phyloP scores from a whole-genome alignment of 2,329 filamentous ascomycete genomes.

The Plectosphaerella cucumerina region DNA sequence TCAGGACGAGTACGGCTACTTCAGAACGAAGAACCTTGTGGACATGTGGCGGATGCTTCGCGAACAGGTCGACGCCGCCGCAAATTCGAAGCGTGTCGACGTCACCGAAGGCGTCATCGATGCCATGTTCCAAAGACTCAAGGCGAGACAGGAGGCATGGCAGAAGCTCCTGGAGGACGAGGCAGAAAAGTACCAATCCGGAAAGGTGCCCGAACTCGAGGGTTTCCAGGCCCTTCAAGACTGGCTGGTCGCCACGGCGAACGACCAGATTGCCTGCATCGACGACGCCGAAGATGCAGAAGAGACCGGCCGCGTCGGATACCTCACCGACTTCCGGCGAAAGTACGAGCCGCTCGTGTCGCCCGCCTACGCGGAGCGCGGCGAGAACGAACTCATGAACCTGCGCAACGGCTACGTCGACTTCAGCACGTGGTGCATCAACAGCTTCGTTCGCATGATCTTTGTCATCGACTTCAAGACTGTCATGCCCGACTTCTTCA shows the following conservation, averaged over 20 bases:
- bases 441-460: conserved; percentile 79
- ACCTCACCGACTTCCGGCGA: conserved; percentile 80
- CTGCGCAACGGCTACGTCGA: conserved; percentile 93
- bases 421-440: conserved; percentile 88
- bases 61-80: conserved; percentile 84
- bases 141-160: conserved; percentile 79
- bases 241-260: conserved; percentile 94
- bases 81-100: conserved; percentile 79
- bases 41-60: conserved; percentile 98
- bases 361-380: conserved; percentile 72
- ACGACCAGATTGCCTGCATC: conserved; percentile 97
- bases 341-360: conserved; percentile 80
- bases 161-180: conserved; percentile 87
- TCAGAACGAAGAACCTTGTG: conserved; percentile 85
- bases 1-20: conserved; percentile 82
- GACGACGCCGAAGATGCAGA: conserved; percentile 80
- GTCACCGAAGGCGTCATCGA: conserved; percentile 94
- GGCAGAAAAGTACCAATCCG: conserved; percentile 64
- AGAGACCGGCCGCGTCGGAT: conserved; percentile 57
- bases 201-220: conserved; percentile 50
- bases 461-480: conserved; percentile 85
- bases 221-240: conserved; percentile 81
- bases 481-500: conserved; percentile 88
- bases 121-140: conserved; percentile 87
- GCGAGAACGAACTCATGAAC: conserved; percentile 65